Evolutionary conservation across 768 basidiomycete species (phyloP), one percentile per base, ranked within the genome.

Genomic region (Postia placenta): DNA sequence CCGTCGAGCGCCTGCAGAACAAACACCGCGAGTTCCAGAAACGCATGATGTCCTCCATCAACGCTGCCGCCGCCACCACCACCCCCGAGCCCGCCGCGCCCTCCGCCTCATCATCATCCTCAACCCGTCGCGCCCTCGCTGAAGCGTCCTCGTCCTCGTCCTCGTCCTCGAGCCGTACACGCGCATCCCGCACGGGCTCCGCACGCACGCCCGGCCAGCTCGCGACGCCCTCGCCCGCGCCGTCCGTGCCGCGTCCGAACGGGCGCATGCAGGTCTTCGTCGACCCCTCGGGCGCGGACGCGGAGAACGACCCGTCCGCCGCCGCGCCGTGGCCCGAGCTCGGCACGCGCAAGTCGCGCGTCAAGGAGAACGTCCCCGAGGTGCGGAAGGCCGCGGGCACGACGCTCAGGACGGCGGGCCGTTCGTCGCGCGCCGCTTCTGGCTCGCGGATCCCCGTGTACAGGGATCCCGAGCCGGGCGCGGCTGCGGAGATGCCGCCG

Each of bases 11-110:
- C 42, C 74, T 99, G 2, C 79, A 87, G 64, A 74, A 69, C 45
- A 78, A 85, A 56, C 83, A 94, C 60, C 68, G 78, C 45, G 92
- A 94, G 37, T 98, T 97, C 67, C 90, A 93, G 64, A 93, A 78
- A 70, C 86, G 90, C 46, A 93, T 90, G 87, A 86, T 90, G 83
- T 72, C 75, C 22, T 63, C 63, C 35, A 58, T 68, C 2, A 68
- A 67, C 28, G 66, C 70, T 9, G 64, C 71, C 20, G 68, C 69
- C 23, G 62, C 68, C 1, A 51, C 58, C 22, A 61, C 69, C 1
- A 50, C 58, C 24, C 57, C 67, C 26, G 56, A 49, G 9, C 49
- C 60, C 12, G 64, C 73, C 45, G 60, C 75, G 26, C 48, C 64
- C 5, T 50, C 65, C 14, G 56, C 74, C 3, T 51, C 68, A 19